Base-by-base conservation (phyloP, 768 basidiomycete genomes). In the Porphyrellus cyaneotinctus region DNA sequence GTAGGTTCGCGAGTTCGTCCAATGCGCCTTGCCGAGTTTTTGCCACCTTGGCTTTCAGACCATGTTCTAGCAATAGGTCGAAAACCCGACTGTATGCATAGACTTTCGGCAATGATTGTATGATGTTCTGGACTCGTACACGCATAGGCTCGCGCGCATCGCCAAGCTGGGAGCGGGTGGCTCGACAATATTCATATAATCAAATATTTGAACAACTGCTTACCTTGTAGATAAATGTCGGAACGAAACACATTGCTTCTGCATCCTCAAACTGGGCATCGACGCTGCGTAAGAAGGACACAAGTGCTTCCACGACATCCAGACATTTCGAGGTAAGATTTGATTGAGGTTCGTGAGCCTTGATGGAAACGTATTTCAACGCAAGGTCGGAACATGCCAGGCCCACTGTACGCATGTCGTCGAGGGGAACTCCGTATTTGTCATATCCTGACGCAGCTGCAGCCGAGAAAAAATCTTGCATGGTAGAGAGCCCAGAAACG, bases 51-150 rank as follows among this genome's bases (percentile, higher is more conserved):
- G 89, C 87, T 67, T 85, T 88, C 38, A 95, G 71, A 15, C 97
- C 95, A 64, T 95, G 81, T 35, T 97, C 91, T 12, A 97, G 78
- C 8, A 98, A 73, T 14, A 92, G 70, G 63, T 90, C 87, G 67
- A 97, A 95, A 30, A 98, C 76, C 36, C 94, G 86, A 61, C 94
- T 97, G 62, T 88, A 95, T 2, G 97, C 88, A 63, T 95, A 97
- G 47, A 97, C 85, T 64, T 87, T 91, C 8, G 94, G 87, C 47
- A 97, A 75, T 6, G 78, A 79, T 61, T 91, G 88, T 50, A 98
- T 83, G 54, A 97, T 87, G 43, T 84, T 85, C 58, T 90, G 84
- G 20, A 97, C 84, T 45, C 94, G 83, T 42, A 74, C 65, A 8
- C 93, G 83, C 39, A 93, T 81, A 54, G 82, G 84, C 70, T 95